phyloP scores from a whole-genome alignment of 1,284 basidiomycete species.

The Athelia sp. region DNA sequence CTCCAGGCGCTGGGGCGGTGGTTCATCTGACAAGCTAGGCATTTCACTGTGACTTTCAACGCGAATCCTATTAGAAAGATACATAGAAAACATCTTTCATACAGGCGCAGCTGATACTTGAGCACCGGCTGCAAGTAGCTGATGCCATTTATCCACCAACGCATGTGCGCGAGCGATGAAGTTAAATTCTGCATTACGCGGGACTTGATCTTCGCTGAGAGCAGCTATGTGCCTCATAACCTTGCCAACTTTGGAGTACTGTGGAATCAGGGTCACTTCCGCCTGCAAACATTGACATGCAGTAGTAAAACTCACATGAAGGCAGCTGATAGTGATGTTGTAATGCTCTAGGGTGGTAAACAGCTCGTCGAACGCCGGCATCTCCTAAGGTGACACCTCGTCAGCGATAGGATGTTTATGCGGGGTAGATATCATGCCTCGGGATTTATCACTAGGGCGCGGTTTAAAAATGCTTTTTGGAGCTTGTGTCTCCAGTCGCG shows the following conservation, averaged over 20 bases:
- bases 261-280: no score
- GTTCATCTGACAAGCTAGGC: no score
- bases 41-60: no score
- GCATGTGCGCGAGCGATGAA: constrained; percentile 79
- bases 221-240: constrained; percentile 94
- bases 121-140: no score
- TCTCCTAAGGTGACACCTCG: constrained; percentile 48
- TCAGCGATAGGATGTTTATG: constrained; percentile 1
- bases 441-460: constrained; percentile 46
- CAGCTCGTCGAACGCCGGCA: constrained; percentile 70
- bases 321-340: constrained; percentile 80
- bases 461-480: constrained; percentile 83
- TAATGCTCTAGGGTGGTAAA: constrained; percentile 85
- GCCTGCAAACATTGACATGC: no score
- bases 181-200: constrained; percentile 80
- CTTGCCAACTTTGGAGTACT: constrained; percentile 97
- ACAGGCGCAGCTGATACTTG: no score
- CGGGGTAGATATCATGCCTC: constrained; percentile 33
- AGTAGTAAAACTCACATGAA: constrained; percentile 55
- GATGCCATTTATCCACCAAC: constrained; percentile 73
- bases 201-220: constrained; percentile 61
- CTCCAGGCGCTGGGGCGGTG: no score
- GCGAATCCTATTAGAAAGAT: no score
- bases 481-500: constrained; percentile 88
- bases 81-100: no score